These are phyloP conservation scores for Rutstroemia sp. DNA, from an alignment of 2,329 filamentous ascomycete genomes.

Conservation along the genomic window DNA sequence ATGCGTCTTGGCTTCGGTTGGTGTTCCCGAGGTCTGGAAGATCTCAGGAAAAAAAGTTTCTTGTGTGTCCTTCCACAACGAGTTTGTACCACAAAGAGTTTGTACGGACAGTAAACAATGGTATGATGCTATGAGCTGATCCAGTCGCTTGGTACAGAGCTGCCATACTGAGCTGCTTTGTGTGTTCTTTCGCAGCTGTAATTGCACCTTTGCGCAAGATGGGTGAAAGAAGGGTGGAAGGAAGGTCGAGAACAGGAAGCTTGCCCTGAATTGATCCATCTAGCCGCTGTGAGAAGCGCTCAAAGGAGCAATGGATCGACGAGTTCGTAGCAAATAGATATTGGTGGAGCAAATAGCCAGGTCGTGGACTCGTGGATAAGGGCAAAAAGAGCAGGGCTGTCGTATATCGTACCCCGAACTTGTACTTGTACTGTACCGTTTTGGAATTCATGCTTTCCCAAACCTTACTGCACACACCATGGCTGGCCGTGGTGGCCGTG, in stretches of 20 bases:
- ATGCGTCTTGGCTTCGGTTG: too few relatives aligned
- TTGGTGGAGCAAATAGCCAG: neutral
- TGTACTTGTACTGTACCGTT: too few relatives aligned
- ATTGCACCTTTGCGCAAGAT: too few relatives aligned
- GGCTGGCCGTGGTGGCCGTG: neutral
- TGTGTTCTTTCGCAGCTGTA: neutral
- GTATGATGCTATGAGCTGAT: neutral
- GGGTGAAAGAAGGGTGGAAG: too few relatives aligned
- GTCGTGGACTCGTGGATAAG: too few relatives aligned
- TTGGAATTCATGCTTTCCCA: too few relatives aligned
- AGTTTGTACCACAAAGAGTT: neutral
- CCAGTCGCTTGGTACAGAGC: neutral
- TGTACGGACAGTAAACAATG: neutral
- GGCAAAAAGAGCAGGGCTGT: too few relatives aligned
- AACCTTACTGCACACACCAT: too few relatives aligned
- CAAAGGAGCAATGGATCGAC: neutral
- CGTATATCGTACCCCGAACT: too few relatives aligned
- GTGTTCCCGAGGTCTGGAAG: too few relatives aligned
- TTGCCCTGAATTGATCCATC: neutral
- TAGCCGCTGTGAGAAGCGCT: neutral
- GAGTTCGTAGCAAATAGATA: neutral
- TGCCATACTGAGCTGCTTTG: neutral
- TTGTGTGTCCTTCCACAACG: neutral
- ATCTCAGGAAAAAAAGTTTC: too few relatives aligned
- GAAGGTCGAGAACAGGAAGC: too few relatives aligned